These are phyloP conservation scores for Ascobolus immersus DNA, from an alignment of 495 filamentous ascomycete genomes.

Conservation along the genomic window DNA sequence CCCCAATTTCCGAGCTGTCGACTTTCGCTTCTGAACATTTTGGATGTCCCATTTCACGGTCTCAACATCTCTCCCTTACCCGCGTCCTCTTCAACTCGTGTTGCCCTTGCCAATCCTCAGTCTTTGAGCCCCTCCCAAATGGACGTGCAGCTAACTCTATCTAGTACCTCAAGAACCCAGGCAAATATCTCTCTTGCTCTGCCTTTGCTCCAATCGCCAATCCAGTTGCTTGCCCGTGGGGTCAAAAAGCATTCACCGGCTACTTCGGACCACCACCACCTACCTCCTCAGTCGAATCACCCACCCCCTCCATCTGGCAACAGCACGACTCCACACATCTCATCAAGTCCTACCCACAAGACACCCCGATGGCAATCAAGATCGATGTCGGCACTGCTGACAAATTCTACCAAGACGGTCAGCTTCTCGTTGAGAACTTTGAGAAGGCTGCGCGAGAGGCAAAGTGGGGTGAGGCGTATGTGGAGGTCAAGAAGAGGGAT, in stretches of 20 bases:
- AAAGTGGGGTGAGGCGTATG: conserved; percentile 18
- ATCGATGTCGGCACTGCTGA: conserved; percentile 49
- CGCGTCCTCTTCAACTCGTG: neutral
- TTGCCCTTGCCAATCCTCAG: conserved; percentile 1
- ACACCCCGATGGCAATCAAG: too few relatives aligned
- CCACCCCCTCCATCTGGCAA: neutral
- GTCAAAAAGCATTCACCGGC: conserved; percentile 76
- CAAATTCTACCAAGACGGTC: conserved; percentile 82
- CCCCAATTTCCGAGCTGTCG: too few relatives aligned
- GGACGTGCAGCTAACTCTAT: neutral
- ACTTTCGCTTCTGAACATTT: too few relatives aligned
- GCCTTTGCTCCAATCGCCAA: conserved; percentile 88
- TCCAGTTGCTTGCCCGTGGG: conserved; percentile 69
- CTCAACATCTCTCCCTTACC: conserved; percentile 3
- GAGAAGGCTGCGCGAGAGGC: conserved; percentile 47
- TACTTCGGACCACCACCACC: conserved; percentile 71
- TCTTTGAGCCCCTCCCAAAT: neutral
- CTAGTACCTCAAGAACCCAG: conserved; percentile 67
- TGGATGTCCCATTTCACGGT: too few relatives aligned
- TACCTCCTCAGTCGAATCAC: too few relatives aligned
- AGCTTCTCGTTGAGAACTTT: conserved; percentile 85
- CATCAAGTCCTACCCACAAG: neutral
- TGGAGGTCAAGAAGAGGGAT: conserved; percentile 14
- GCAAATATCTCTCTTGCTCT: conserved; percentile 59
- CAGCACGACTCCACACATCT: neutral